phyloP scores from a whole-genome alignment of 2,329 filamentous ascomycete species.

The Magnaporthiopsis incrustans region DNA sequence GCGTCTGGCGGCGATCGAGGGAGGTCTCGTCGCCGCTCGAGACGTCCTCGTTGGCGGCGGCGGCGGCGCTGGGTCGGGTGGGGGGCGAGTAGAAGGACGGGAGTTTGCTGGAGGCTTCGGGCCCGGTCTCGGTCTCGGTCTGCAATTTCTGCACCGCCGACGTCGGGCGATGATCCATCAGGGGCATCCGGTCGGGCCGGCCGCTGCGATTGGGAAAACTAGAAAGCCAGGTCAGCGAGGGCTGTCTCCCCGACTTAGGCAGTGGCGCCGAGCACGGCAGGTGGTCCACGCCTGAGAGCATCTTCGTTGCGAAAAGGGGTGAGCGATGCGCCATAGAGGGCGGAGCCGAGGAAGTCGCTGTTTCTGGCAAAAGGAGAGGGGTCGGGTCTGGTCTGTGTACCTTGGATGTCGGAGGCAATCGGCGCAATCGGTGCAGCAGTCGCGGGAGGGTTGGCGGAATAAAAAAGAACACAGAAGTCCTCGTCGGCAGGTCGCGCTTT shows the following conservation, averaged over 20 bases:
- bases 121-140: slow-evolving; percentile 2
- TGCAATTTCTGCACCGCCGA: slow-evolving; percentile 5
- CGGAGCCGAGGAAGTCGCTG: background rate
- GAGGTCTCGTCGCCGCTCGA: background rate
- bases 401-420: background rate
- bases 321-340: background rate
- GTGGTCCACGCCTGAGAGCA: background rate
- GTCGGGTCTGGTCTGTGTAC: background rate
- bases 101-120: slow-evolving; percentile 7
- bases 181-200: background rate
- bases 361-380: background rate
- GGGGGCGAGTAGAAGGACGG: slow-evolving; percentile 24
- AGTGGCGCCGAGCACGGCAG: background rate
- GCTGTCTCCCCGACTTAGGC: background rate
- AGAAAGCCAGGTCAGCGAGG: background rate
- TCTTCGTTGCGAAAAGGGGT: background rate
- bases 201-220: background rate
- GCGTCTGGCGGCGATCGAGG: slow-evolving; percentile 12
- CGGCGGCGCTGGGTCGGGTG: slow-evolving; percentile 11
- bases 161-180: background rate
- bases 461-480: background rate
- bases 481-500: background rate
- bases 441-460: background rate
- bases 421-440: background rate
- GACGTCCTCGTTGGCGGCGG: slow-evolving; percentile 14